Conservation (phyloP, 148 eudicot species). For the Vaccinium macrocarpon region DNA sequence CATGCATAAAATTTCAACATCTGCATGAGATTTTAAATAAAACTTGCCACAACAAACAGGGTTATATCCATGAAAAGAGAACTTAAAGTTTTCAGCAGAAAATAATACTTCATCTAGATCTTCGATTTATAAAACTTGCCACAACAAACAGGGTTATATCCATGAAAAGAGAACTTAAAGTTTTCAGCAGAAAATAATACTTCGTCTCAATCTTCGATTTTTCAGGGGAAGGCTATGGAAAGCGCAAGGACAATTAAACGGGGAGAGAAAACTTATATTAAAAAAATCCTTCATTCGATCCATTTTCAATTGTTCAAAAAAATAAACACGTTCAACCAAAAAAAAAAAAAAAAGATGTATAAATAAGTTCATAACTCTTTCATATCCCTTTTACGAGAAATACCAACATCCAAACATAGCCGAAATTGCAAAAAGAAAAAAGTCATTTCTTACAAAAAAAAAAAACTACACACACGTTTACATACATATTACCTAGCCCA, state of each 20-base stretch:
- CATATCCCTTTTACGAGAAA: not conserved
- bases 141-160: not conserved
- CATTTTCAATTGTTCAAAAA: not conserved
- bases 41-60: not conserved
- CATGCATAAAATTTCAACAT: not conserved
- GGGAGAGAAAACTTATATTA: not conserved
- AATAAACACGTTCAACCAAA: not conserved
- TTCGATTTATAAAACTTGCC: not conserved
- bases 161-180: not conserved
- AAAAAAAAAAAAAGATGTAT: not conserved
- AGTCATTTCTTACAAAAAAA: not conserved
- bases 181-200: not conserved
- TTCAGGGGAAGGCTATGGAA: not conserved
- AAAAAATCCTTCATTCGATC: not conserved
- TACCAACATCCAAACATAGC: not conserved
- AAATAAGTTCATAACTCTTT: not conserved
- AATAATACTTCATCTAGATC: not conserved
- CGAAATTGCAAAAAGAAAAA: not conserved
- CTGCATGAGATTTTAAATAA: not conserved
- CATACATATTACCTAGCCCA: not conserved
- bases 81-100: not conserved
- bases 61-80: not conserved
- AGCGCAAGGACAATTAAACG: not conserved
- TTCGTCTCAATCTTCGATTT: not conserved
- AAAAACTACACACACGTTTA: not conserved